Percentiles rank a stretch among this genome's conserved stretches.
These are phyloP conservation scores for Xylaria sp. DNA, from an alignment of 2,329 filamentous ascomycete species.

Conservation along the genomic window DNA sequence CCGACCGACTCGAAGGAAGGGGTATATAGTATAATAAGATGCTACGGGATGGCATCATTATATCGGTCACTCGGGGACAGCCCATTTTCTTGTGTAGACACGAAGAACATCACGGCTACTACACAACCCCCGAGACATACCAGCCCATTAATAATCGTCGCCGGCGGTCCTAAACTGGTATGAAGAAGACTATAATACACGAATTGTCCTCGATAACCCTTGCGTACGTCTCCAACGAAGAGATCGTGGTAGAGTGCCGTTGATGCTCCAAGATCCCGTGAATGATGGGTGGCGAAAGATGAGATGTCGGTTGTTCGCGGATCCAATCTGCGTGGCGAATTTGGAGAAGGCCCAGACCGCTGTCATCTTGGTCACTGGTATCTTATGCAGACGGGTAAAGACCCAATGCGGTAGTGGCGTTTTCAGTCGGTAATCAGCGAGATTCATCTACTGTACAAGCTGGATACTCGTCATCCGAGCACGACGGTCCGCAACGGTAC, in stretches of 20 bases:
- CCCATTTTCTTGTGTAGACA: not conserved
- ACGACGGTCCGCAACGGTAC: conserved; percentile 11
- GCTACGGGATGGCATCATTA: not conserved
- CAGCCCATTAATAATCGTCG: conserved; percentile 4
- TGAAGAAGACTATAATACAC: conserved; percentile 15
- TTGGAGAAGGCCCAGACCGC: not conserved
- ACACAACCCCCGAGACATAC: not conserved
- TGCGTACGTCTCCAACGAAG: not conserved
- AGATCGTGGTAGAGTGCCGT: conserved; percentile 5
- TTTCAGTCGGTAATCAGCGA: not conserved
- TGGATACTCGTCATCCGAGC: conserved; percentile 11
- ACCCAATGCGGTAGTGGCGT: conserved; percentile 12
- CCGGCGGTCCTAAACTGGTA: conserved; percentile 10
- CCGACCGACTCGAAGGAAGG: not conserved
- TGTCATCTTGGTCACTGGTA: not conserved
- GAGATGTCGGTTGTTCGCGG: conserved; percentile 5
- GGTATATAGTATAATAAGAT: not conserved
- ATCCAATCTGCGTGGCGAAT: conserved; percentile 22
- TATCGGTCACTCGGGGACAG: not conserved
- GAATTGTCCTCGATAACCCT: not conserved
- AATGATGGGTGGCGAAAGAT: conserved; percentile 27
- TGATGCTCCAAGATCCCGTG: not conserved
- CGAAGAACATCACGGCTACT: conserved; percentile 8
- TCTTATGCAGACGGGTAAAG: not conserved
- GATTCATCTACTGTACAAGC: not conserved